These are phyloP conservation scores for Prunus salicina DNA, from an alignment of 306 rosid species.

Conservation along the genomic window DNA sequence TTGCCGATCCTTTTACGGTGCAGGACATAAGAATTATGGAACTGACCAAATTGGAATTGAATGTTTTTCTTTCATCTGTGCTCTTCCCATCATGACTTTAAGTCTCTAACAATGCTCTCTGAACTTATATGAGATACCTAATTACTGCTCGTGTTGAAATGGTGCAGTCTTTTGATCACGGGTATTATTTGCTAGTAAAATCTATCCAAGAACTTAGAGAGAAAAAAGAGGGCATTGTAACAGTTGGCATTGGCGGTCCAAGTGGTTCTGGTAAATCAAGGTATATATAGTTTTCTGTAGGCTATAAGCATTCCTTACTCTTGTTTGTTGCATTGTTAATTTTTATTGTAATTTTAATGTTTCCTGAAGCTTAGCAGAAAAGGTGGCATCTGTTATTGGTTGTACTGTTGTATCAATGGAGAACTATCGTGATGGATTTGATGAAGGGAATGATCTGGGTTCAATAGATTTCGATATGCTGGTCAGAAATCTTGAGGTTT, in stretches of 20 bases:
- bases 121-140: slow-evolving; percentile 11
- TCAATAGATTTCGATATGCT: slow-evolving; percentile 74
- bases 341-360: slow-evolving; percentile 29
- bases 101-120: background rate
- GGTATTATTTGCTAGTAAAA: slow-evolving; percentile 87
- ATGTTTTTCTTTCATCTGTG: background rate
- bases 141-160: slow-evolving; percentile 27
- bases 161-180: slow-evolving; percentile 96
- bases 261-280: slow-evolving; percentile 98
- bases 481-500: slow-evolving; percentile 90
- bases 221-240: slow-evolving; percentile 82
- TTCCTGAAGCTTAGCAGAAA: slow-evolving; percentile 93
- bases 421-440: slow-evolving; percentile 82
- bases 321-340: slow-evolving; percentile 25
- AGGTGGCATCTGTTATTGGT: slow-evolving; percentile 97
- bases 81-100: background rate
- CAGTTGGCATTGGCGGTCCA: slow-evolving; percentile 97
- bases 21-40: slow-evolving; percentile 6
- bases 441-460: slow-evolving; percentile 78
- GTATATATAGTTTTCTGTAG: slow-evolving; percentile 29
- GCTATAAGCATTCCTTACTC: slow-evolving; percentile 18
- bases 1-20: slow-evolving; percentile 4
- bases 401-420: slow-evolving; percentile 94
- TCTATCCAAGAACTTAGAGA: slow-evolving; percentile 97
- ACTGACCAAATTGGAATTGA: background rate